Evolutionary conservation across 257 asterid species (phyloP).

Genomic region (Salvia hispanica): DNA sequence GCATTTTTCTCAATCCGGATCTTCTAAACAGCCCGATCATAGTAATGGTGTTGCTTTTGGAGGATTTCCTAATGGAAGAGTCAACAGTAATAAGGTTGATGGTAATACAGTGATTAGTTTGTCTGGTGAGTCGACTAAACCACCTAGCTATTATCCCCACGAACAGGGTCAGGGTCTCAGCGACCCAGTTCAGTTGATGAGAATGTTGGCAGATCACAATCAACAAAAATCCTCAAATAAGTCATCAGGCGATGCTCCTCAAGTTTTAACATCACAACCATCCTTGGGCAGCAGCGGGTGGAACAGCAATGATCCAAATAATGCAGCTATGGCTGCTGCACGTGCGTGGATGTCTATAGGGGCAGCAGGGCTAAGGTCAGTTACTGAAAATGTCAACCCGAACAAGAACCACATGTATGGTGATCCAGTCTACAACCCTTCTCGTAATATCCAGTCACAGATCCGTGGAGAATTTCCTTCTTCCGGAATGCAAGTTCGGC

Average conservation of each 20-base stretch:
- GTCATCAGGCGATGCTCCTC: conserved; percentile 34
- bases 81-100: conserved; percentile 35
- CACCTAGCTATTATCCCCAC: conserved; percentile 38
- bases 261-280: conserved; percentile 37
- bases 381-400: conserved; percentile 37
- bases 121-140: conserved; percentile 43
- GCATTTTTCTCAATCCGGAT: conserved; percentile 47
- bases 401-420: conserved; percentile 55
- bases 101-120: conserved; percentile 32
- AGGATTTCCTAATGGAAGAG: conserved; percentile 53
- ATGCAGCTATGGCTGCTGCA: conserved; percentile 81
- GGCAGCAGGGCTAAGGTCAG: conserved; percentile 68
- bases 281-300: conserved; percentile 41
- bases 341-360: conserved; percentile 96
- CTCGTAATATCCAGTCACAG: conserved; percentile 48
- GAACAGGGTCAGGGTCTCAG: conserved; percentile 64
- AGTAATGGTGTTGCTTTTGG: conserved; percentile 43
- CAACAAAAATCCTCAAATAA: conserved; percentile 52
- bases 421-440: conserved; percentile 55
- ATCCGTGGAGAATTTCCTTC: conserved; percentile 53
- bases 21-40: conserved; percentile 51
- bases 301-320: conserved; percentile 49
- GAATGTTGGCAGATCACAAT: conserved; percentile 58
- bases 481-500: conserved; percentile 48
- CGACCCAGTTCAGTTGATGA: conserved; percentile 80